Evolutionary conservation across 2,329 filamentous ascomycete genomes (phyloP).

Genomic region (Neocucurbitaria cava): DNA sequence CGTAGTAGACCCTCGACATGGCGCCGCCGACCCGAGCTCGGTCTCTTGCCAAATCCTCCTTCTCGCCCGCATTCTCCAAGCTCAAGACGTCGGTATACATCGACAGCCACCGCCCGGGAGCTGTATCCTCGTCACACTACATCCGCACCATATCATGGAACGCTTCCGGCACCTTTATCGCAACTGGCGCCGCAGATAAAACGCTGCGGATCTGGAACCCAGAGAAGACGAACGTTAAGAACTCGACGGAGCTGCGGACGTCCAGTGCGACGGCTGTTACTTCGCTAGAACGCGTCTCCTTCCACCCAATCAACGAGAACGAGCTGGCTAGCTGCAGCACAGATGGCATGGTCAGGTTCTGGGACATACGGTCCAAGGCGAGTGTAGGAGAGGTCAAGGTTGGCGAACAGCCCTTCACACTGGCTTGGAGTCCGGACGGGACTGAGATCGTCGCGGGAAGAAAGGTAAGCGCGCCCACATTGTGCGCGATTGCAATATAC

Average conservation of each 20-base stretch:
- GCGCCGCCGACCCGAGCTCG: conserved; percentile 57
- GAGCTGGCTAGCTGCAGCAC: conserved; percentile 77
- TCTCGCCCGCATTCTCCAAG: conserved; percentile 69
- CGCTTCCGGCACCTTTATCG: conserved; percentile 80
- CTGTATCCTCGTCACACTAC: conserved; percentile 42
- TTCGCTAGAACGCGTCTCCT: conserved; percentile 75
- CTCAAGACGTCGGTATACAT: conserved; percentile 75
- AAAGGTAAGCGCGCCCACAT: conserved; percentile 60
- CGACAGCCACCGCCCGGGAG: conserved; percentile 47
- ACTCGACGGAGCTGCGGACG: conserved; percentile 77
- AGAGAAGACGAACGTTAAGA: conserved; percentile 74
- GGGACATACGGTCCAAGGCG: conserved; percentile 78
- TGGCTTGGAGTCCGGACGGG: conserved; percentile 78
- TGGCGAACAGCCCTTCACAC: conserved; percentile 69
- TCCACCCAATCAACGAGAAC: conserved; percentile 78
- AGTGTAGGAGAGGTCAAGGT: conserved; percentile 72
- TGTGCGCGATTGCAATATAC: neutral
- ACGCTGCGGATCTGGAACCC: conserved; percentile 83
- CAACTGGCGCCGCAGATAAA: conserved; percentile 76
- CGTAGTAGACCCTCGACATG: conserved; percentile 22
- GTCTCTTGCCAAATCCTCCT: conserved; percentile 72
- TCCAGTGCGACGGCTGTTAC: conserved; percentile 50
- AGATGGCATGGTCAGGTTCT: conserved; percentile 78
- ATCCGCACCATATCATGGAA: conserved; percentile 88
- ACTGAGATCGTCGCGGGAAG: conserved; percentile 74